Evolutionary conservation across 192 early-diverging fungal genomes (phyloP).

Genomic region (Coemansia sp.): DNA sequence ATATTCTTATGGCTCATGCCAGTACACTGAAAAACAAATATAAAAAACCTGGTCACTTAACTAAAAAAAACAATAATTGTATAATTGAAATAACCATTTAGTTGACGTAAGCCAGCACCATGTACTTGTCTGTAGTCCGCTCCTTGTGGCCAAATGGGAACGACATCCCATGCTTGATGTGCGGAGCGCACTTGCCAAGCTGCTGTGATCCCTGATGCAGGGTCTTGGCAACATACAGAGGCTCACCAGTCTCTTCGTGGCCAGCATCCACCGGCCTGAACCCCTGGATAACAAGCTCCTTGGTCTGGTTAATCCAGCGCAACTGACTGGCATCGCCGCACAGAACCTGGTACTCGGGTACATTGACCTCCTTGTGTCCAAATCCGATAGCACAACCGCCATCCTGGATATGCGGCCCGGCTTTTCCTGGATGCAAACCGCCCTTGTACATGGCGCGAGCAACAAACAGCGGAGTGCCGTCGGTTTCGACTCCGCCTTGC

Average conservation of each 20-base stretch:
- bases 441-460: slow-evolving; percentile 57
- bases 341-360: slow-evolving; percentile 60
- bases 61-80: not conserved
- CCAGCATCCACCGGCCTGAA: slow-evolving; percentile 43
- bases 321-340: slow-evolving; percentile 61
- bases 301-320: slow-evolving; percentile 55
- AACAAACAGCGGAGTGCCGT: slow-evolving; percentile 61
- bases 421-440: slow-evolving; percentile 55
- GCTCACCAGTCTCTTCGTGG: slow-evolving; percentile 51
- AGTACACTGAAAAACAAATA: too few relatives aligned
- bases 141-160: slow-evolving; percentile 55
- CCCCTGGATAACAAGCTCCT: slow-evolving; percentile 41
- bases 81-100: slow-evolving; percentile 3
- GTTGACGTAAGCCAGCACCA: slow-evolving; percentile 45
- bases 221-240: slow-evolving; percentile 55
- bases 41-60: not conserved
- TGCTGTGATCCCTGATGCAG: slow-evolving; percentile 53
- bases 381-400: slow-evolving; percentile 57
- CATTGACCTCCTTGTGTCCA: slow-evolving; percentile 57
- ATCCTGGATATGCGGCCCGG: slow-evolving; percentile 46
- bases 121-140: slow-evolving; percentile 39
- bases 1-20: not conserved
- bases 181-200: slow-evolving; percentile 55
- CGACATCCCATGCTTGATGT: slow-evolving; percentile 54
- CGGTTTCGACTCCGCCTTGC: slow-evolving; percentile 59